Evolutionary conservation across 257 asterid species (phyloP), one percentile per base, ranked within the genome.

Genomic region (Solanum clarkiae): DNA sequence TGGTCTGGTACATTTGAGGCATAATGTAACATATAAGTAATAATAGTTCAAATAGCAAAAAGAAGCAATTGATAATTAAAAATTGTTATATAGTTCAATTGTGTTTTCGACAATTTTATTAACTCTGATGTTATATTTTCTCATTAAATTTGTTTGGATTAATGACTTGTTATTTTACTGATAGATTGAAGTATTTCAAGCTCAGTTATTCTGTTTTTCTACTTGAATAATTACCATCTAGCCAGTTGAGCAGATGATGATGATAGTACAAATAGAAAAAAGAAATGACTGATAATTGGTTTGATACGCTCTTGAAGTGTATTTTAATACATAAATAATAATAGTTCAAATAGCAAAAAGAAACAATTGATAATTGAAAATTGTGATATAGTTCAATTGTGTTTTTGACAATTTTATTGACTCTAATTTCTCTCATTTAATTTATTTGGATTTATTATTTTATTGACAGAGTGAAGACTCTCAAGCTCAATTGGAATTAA

Each of bases 151-250:
- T 24, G 16, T 75, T 49, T 49, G 42, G 7, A 4, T 75, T 29
- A 29, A 29, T 29, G 32, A 29, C 32, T 26, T 57, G 2, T 57
- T 84, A 10, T 32, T 74, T 68, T 24, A 65, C 65, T 70, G 84
- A 12, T 90, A 89, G 94, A 92, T 17, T 89, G 87, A 87, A 86
- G 81, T 83, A 51, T 83, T 59, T 88, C 62, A 89, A 89, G 85
- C 89, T 88, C 56, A 91, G 86, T 24, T 89, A 70, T 29, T 2
- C 32, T 29, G 32, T 29, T 29, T 29, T 29, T 29, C 3, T 29
- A 29, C 32, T 29, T 29, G 32, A 29, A 29, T 29, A 29, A 29
- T 29, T 0, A 29, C 32, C 32, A 29, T 29, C 32, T 29, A 29
- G 32, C 3, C 3, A 29, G 0, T 29, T 2, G 32, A 29, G 32